phyloP scores from a whole-genome alignment of 441 rosid genomes.

The Adansonia rubrostipa region DNA sequence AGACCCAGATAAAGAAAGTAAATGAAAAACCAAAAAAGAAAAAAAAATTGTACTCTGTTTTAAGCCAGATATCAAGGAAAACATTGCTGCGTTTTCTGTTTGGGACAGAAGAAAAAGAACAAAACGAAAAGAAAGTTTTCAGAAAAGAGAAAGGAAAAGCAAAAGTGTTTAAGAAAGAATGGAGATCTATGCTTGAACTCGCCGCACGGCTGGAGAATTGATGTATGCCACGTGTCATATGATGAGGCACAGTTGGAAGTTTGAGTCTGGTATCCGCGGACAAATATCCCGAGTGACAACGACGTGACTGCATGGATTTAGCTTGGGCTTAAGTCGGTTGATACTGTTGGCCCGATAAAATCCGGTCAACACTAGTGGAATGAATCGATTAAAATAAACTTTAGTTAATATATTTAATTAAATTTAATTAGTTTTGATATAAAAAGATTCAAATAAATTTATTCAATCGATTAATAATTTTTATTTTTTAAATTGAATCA shows the following conservation, averaged over 20 bases:
- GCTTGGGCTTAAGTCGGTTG: constrained; percentile 20
- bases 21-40: not conserved
- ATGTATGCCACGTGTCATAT: constrained; percentile 34
- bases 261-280: not conserved
- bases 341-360: not conserved
- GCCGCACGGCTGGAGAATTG: constrained; percentile 31
- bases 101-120: not conserved
- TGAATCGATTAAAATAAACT: too few species aligned
- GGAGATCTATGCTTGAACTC: not conserved
- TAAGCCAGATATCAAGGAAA: not conserved
- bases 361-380: too few species aligned
- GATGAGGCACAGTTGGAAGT: not conserved
- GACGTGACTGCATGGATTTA: constrained; percentile 2
- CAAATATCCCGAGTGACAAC: not conserved
- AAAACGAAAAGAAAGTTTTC: constrained; percentile 9
- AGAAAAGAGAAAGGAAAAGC: not conserved
- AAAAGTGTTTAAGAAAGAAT: too few species aligned
- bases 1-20: not conserved
- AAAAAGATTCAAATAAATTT: too few species aligned
- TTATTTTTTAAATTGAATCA: too few species aligned
- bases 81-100: not conserved
- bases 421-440: too few species aligned
- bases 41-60: not conserved
- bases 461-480: too few species aligned
- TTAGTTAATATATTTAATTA: too few species aligned